These are phyloP conservation scores for Colletotrichum sp. DNA, from an alignment of 2,329 filamentous ascomycete species.

Conservation along the genomic window DNA sequence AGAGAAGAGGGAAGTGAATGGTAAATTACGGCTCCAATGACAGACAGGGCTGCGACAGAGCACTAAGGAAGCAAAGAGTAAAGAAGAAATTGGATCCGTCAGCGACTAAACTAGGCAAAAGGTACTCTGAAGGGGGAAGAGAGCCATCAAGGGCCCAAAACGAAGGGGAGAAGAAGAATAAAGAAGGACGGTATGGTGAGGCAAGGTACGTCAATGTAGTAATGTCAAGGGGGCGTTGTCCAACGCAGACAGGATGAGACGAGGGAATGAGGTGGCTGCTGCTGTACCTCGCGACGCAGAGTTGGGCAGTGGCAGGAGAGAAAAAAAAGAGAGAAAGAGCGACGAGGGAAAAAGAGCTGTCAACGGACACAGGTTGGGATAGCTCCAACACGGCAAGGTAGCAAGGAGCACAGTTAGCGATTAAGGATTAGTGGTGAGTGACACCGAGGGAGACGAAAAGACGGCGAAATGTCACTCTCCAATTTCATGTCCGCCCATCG, in stretches of 20 bases:
- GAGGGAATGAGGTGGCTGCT: not conserved
- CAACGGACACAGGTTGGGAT: not conserved
- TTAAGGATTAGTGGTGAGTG: not conserved
- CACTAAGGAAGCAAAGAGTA: not conserved
- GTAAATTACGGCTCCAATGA: not conserved
- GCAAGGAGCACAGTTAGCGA: not conserved
- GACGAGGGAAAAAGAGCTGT: not conserved
- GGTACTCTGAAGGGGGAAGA: not conserved
- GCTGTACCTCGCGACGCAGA: not conserved
- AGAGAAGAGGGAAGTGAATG: not conserved
- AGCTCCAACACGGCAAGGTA: not conserved
- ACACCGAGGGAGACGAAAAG: not conserved
- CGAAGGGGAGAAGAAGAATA: not conserved
- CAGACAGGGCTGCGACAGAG: not conserved
- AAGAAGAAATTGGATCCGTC: not conserved
- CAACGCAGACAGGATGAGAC: not conserved
- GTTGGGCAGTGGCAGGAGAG: not conserved
- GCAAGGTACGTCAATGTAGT: not conserved
- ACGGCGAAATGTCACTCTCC: not conserved
- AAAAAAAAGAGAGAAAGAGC: not conserved
- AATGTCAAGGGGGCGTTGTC: not conserved
- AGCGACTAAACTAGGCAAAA: not conserved
- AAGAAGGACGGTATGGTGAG: not conserved
- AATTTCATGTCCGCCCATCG: not conserved
- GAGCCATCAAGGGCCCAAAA: not conserved